Evolutionary conservation across 2,329 filamentous ascomycete genomes (phyloP).

Genomic region (Penicillium sp.): DNA sequence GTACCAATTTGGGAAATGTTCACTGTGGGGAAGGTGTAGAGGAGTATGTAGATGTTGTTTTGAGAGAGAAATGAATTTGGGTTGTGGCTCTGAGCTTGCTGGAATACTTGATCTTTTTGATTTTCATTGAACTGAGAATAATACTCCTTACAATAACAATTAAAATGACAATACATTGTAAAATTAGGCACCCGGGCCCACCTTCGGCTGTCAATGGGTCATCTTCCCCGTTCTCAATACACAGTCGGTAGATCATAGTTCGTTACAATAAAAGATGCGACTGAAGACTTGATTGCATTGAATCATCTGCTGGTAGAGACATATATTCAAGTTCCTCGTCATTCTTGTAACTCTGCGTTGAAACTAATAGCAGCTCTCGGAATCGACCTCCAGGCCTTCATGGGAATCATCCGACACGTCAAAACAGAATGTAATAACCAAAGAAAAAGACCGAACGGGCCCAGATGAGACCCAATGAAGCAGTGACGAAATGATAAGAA

Average conservation of each 20-base stretch:
- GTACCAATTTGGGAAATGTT: conserved; percentile 5
- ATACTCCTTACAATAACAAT: not conserved
- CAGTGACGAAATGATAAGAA: conserved; percentile 3
- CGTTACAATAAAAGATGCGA: not conserved
- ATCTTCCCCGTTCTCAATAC: too few species aligned
- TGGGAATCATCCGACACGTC: not conserved
- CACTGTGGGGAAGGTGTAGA: not conserved
- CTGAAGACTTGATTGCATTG: not conserved
- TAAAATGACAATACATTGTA: conserved; percentile 4
- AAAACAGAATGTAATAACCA: not conserved
- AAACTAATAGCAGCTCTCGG: not conserved
- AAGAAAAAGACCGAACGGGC: conserved; percentile 3
- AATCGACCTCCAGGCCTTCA: not conserved
- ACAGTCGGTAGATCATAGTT: not conserved
- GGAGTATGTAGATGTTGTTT: not conserved
- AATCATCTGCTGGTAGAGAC: not conserved
- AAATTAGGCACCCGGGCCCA: not conserved
- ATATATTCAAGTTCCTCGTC: not conserved
- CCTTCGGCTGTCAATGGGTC: not conserved
- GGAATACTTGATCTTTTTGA: not conserved
- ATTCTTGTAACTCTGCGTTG: not conserved
- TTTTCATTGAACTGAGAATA: not conserved
- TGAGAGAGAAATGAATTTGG: not conserved
- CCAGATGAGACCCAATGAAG: not conserved
- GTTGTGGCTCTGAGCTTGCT: not conserved